Conservation (phyloP, 225 moss, liverwort and hornwort genomes). For the Straminergon stramineum region DNA sequence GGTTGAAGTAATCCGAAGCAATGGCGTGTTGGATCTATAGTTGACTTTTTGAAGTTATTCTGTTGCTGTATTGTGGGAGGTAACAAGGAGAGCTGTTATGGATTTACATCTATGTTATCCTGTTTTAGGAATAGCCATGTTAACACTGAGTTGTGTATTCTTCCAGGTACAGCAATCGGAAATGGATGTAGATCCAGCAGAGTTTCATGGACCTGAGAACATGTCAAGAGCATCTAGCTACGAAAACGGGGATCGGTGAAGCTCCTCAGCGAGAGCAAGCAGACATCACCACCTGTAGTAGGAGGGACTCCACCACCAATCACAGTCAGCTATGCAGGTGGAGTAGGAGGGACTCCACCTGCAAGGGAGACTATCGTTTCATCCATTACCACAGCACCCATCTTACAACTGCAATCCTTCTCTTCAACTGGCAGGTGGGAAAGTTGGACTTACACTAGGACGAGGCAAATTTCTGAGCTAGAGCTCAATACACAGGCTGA, state of each 20-base stretch:
- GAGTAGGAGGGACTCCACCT: background rate
- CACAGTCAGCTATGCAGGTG: background rate
- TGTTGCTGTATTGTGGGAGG: background rate
- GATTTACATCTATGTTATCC: background rate
- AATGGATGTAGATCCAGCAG: slow-evolving; percentile 26
- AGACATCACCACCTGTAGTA: background rate
- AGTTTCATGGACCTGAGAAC: slow-evolving; percentile 1
- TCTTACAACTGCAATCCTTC: background rate
- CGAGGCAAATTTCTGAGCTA: slow-evolving; percentile 13
- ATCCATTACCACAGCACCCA: background rate
- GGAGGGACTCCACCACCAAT: background rate
- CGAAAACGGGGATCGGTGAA: slow-evolving; percentile 11
- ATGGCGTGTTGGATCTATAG: background rate
- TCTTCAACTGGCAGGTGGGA: background rate
- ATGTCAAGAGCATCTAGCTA: slow-evolving; percentile 6
- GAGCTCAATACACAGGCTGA: background rate
- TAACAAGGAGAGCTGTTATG: background rate
- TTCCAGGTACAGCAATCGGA: slow-evolving; percentile 20
- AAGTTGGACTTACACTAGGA: background rate
- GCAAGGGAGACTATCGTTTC: background rate
- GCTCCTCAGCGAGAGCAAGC: background rate
- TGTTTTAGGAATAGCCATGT: background rate
- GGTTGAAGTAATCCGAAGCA: background rate
- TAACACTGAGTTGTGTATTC: background rate
- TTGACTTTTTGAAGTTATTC: background rate